A percentile compares a stretch with the other conserved stretches of the same genome.
These are phyloP conservation scores for Hericium alpestre DNA, from an alignment of 768 basidiomycete genomes.

Conservation along the genomic window DNA sequence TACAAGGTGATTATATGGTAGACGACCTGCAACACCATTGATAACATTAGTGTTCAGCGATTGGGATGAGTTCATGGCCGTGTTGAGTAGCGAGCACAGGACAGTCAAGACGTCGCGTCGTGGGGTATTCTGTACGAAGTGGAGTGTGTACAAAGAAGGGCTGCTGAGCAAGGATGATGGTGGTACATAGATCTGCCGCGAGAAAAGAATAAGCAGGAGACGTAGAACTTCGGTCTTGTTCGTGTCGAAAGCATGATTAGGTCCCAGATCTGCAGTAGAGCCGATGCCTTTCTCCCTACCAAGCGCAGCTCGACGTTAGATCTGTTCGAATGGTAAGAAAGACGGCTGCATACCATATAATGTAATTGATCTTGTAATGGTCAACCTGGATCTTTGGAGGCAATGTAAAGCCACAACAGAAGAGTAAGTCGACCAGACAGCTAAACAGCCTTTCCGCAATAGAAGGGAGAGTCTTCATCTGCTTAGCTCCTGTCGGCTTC, in stretches of 20 bases:
- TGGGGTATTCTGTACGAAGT: constrained; percentile 66
- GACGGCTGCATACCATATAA: constrained; percentile 62
- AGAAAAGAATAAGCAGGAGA: constrained; percentile 77
- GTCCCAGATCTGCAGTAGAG: constrained; percentile 65
- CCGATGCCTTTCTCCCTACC: constrained; percentile 91
- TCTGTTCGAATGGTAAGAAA: too few species aligned
- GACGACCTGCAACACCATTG: constrained; percentile 60
- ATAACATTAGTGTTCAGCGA: constrained; percentile 39
- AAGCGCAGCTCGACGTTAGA: neutral
- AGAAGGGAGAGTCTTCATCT: constrained; percentile 51
- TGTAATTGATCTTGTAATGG: constrained; percentile 75
- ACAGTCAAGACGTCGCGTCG: constrained; percentile 83
- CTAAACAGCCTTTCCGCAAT: constrained; percentile 73
- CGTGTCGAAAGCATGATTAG: constrained; percentile 52
- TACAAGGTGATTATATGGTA: constrained; percentile 85
- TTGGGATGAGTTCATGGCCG: constrained; percentile 62
- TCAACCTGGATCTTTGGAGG: constrained; percentile 68
- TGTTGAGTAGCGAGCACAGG: constrained; percentile 89
- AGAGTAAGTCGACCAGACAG: constrained; percentile 76
- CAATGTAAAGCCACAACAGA: constrained; percentile 89
- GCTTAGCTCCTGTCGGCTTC: constrained; percentile 18
- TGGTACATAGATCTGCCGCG: constrained; percentile 81
- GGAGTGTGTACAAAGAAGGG: constrained; percentile 67
- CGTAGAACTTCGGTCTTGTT: constrained; percentile 88
- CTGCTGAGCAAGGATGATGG: constrained; percentile 58